phyloP scores from a whole-genome alignment of 306 rosid genomes.

The Rosa multiflora region DNA sequence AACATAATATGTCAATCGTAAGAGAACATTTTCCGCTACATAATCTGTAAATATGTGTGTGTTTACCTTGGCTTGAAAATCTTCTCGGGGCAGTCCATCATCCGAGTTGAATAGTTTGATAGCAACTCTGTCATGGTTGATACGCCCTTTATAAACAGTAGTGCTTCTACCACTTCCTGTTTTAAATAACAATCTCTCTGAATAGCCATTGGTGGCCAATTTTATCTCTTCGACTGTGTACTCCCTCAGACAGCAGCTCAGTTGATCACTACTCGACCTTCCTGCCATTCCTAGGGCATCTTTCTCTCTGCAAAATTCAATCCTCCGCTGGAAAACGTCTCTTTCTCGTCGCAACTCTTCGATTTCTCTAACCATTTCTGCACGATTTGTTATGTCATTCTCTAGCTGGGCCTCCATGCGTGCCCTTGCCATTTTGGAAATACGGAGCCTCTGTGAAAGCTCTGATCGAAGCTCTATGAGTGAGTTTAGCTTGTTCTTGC shows the following conservation, averaged over 20 bases:
- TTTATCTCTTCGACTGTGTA: constrained; percentile 58
- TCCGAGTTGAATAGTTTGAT: constrained; percentile 32
- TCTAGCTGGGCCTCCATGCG: constrained; percentile 41
- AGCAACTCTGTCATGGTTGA: constrained; percentile 58
- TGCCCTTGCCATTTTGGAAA: constrained; percentile 33
- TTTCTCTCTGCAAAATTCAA: constrained; percentile 66
- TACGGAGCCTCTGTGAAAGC: constrained; percentile 50
- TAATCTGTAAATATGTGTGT: background rate
- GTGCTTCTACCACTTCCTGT: constrained; percentile 33
- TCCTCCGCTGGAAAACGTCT: constrained; percentile 62
- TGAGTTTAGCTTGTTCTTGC: constrained; percentile 45
- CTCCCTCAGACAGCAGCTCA: constrained; percentile 44
- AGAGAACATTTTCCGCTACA: background rate
- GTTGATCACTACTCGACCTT: constrained; percentile 28
- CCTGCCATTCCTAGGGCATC: constrained; percentile 52
- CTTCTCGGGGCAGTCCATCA: constrained; percentile 25
- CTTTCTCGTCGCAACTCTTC: constrained; percentile 55
- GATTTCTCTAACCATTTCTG: constrained; percentile 49
- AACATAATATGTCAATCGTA: background rate
- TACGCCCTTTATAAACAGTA: constrained; percentile 50
- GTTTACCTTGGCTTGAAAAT: constrained; percentile 61
- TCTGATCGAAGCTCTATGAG: constrained; percentile 46
- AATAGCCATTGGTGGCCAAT: constrained; percentile 61
- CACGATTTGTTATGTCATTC: constrained; percentile 36
- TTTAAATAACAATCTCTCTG: constrained; percentile 51